phyloP scores from a whole-genome alignment of 2,329 filamentous ascomycete genomes.

The Talaromyces sp. region DNA sequence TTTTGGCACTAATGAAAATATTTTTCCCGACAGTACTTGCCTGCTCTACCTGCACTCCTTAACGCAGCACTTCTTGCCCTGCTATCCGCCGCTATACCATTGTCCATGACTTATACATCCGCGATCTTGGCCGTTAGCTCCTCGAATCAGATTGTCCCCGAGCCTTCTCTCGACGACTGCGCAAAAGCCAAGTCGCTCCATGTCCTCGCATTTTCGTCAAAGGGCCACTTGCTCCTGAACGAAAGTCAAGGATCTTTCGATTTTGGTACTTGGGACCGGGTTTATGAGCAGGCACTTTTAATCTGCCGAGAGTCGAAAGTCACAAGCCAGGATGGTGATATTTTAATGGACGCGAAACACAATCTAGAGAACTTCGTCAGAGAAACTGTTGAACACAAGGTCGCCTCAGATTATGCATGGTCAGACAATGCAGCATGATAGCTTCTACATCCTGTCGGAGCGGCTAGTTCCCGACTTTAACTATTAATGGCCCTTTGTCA shows the following conservation, averaged over 20 bases:
- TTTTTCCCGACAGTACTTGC: slow-evolving; percentile 57
- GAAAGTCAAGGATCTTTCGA: slow-evolving; percentile 80
- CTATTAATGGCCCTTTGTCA: not conserved
- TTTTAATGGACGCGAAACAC: slow-evolving; percentile 39
- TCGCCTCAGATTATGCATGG: slow-evolving; percentile 39
- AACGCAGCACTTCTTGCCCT: slow-evolving; percentile 75
- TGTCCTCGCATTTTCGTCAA: slow-evolving; percentile 74
- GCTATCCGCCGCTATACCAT: slow-evolving; percentile 74
- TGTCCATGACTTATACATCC: slow-evolving; percentile 66
- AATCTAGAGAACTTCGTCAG: slow-evolving; percentile 58
- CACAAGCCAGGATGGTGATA: slow-evolving; percentile 38
- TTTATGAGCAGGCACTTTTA: slow-evolving; percentile 59
- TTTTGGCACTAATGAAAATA: not conserved
- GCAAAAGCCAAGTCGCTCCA: slow-evolving; percentile 66
- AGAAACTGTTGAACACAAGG: slow-evolving; percentile 55
- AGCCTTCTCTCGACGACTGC: slow-evolving; percentile 61
- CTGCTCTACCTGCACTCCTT: slow-evolving; percentile 73
- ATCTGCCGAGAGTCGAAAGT: slow-evolving; percentile 55
- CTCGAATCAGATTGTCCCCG: slow-evolving; percentile 44
- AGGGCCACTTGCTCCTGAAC: slow-evolving; percentile 66
- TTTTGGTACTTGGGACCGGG: slow-evolving; percentile 67
- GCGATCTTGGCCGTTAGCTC: slow-evolving; percentile 56
- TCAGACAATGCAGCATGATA: slow-evolving; percentile 33
- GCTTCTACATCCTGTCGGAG: not conserved
- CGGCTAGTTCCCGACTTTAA: not conserved